Evolutionary conservation across 108 stramenopile species (phyloP).

Genomic region (Nitzschia sp.): DNA sequence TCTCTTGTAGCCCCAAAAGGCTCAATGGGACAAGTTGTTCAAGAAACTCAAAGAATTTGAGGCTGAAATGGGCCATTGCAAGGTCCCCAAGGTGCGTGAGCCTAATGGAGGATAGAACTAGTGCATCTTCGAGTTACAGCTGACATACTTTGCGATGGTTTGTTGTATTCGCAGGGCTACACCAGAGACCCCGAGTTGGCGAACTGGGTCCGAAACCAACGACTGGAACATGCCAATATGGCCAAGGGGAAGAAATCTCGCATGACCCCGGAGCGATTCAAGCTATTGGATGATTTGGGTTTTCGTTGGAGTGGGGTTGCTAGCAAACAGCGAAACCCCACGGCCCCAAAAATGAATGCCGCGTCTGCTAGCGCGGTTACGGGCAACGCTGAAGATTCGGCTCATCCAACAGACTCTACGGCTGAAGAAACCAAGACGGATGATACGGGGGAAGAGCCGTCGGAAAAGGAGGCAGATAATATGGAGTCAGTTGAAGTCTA

Average conservation of each 20-base stretch:
- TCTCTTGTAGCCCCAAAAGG: too few species aligned
- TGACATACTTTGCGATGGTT: too few species aligned
- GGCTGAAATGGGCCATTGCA: conserved; percentile 53
- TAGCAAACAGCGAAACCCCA: conserved; percentile 7
- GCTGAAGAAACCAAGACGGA: too few species aligned
- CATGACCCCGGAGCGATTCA: conserved; percentile 50
- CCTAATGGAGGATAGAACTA: background rate
- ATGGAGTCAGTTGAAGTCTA: too few species aligned
- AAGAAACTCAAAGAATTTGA: conserved; percentile 47
- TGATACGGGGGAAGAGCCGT: too few species aligned
- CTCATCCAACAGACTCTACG: too few species aligned
- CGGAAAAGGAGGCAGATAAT: too few species aligned
- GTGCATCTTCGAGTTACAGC: background rate
- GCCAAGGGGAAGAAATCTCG: conserved; percentile 45
- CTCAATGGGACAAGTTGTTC: conserved; percentile 57
- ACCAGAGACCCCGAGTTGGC: conserved; percentile 59
- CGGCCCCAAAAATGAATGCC: too few species aligned
- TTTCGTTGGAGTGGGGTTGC: conserved; percentile 43
- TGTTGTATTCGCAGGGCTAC: conserved; percentile 48
- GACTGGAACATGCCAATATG: conserved; percentile 53
- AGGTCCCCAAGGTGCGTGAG: conserved; percentile 51
- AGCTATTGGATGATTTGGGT: conserved; percentile 41
- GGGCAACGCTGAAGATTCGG: too few species aligned
- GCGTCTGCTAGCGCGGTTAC: too few species aligned
- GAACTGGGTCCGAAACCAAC: conserved; percentile 75